phyloP scores from a whole-genome alignment of 768 basidiomycete species.

The Agaricus sinodeliciosus region DNA sequence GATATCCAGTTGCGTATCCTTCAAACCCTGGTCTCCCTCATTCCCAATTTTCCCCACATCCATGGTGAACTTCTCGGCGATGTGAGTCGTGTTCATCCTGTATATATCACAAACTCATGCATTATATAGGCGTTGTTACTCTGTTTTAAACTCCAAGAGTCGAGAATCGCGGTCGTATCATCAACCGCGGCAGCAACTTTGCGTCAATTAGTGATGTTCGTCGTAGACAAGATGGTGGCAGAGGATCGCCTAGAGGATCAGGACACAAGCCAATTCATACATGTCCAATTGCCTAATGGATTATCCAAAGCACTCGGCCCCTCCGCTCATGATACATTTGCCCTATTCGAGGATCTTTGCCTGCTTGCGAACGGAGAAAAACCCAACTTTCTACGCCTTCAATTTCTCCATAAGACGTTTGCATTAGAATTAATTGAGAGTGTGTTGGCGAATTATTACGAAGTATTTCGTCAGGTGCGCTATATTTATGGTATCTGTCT shows the following conservation, averaged over 20 bases:
- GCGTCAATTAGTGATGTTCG: slow-evolving; percentile 94
- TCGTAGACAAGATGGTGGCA: slow-evolving; percentile 88
- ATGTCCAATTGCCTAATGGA: slow-evolving; percentile 63
- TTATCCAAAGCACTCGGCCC: slow-evolving; percentile 56
- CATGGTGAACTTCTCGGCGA: slow-evolving; percentile 78
- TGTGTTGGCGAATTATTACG: slow-evolving; percentile 87
- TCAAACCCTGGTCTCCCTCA: slow-evolving; percentile 85
- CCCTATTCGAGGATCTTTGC: slow-evolving; percentile 90
- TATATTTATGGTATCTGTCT: not conserved
- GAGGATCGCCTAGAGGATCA: slow-evolving; percentile 52
- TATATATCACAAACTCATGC: not conserved
- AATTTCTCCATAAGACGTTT: slow-evolving; percentile 85
- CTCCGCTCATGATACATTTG: slow-evolving; percentile 78
- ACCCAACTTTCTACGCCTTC: slow-evolving; percentile 76
- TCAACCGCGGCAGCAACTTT: slow-evolving; percentile 96
- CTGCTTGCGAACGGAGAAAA: slow-evolving; percentile 78
- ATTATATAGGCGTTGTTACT: slow-evolving; percentile 69
- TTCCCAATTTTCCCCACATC: slow-evolving; percentile 81
- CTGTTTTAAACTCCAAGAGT: slow-evolving; percentile 94
- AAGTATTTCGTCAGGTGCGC: slow-evolving; percentile 73
- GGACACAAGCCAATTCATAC: slow-evolving; percentile 25
- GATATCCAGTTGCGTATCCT: slow-evolving; percentile 94
- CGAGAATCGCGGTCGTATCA: slow-evolving; percentile 91
- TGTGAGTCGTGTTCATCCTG: slow-evolving; percentile 38
- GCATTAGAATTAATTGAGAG: slow-evolving; percentile 97